Evolutionary conservation across 2,329 filamentous ascomycete species (phyloP), one percentile per base, ranked within the genome.

Genomic region (Aureobasidium sp.): DNA sequence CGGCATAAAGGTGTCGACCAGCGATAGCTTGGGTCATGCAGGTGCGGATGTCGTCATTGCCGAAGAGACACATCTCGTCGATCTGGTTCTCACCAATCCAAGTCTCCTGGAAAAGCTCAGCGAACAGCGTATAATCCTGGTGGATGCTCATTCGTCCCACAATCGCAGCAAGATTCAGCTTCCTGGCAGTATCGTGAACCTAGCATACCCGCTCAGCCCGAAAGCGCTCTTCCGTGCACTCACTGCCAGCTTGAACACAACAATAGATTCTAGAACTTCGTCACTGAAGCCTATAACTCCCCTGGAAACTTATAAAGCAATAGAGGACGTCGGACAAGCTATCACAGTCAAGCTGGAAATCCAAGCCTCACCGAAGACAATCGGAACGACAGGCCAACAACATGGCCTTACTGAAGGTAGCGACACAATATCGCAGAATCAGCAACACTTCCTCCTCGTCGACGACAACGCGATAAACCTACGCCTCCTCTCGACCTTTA

Each of bases 401-500:
- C 7, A 31, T 7, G 12, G 3, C 1, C 25, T 17, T 31, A 3
- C 3, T 27, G 20, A 22, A 5, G 5, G 5, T 22, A 15, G 2
- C 4, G 27, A 1, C 37, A 22, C 12, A 1, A 11, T 11, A n/a
- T 12, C 1, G 14, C 22, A 56, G 20, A 12, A 42, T 5, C 37
- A 49, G 31, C 56, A 59, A 29, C 59, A 62, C 20, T 53, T 62
- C 20, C 59, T 62, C 14, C 39, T 56, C 8, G 61, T 62, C 27
- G 61, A 62, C n/a, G 61, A 62, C 36, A 62, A 62, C 11, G 53
- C 44, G 3, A 58, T 62, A 22, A 62, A 62, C 22, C 52, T 62
- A 0, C 55, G 44, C 8, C 20, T 57, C 1, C 61, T 56, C 9
- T 20, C 29, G 1, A 62, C 41, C 9, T 57, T 56, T 5, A 37